Conservation (phyloP, 2,329 filamentous ascomycete genomes). For the Ceratocystis colombiana region DNA sequence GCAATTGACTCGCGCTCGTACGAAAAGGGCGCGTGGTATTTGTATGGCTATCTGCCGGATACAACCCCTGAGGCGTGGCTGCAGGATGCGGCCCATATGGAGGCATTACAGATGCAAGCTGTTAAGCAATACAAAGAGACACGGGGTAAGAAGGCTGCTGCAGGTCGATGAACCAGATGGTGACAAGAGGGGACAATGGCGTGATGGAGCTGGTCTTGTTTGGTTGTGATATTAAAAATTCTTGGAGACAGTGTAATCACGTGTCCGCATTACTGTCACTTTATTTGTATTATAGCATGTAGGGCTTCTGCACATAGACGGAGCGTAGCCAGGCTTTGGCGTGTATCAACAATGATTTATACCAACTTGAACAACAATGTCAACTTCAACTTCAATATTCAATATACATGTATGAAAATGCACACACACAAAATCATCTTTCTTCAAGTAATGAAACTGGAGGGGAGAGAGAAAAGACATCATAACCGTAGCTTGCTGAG, state of each 20-base stretch:
- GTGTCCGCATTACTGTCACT: background rate
- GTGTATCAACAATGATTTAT: slow-evolving; percentile 22
- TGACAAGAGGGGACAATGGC: background rate
- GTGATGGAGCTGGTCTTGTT: background rate
- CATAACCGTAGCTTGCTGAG: background rate
- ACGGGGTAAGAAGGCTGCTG: slow-evolving; percentile 26
- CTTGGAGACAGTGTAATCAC: background rate
- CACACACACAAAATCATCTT: too few species aligned
- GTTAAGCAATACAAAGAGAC: slow-evolving; percentile 32
- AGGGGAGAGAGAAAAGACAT: background rate
- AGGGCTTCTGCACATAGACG: slow-evolving; percentile 10
- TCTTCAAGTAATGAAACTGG: background rate
- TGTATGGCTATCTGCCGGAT: slow-evolving; percentile 54
- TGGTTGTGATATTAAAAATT: background rate
- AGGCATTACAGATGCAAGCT: slow-evolving; percentile 26
- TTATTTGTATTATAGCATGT: slow-evolving; percentile 26
- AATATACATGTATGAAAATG: too few species aligned
- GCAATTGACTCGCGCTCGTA: slow-evolving; percentile 39
- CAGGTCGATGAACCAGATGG: slow-evolving; percentile 27
- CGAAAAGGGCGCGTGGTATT: slow-evolving; percentile 45
- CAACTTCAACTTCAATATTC: too few species aligned
- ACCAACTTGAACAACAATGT: background rate
- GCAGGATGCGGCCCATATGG: slow-evolving; percentile 15
- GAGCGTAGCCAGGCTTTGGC: slow-evolving; percentile 22
- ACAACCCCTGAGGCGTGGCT: slow-evolving; percentile 40